phyloP scores from a whole-genome alignment of 2,329 filamentous ascomycete species.

The Ophiocordyceps polyrhachis-furcata region DNA sequence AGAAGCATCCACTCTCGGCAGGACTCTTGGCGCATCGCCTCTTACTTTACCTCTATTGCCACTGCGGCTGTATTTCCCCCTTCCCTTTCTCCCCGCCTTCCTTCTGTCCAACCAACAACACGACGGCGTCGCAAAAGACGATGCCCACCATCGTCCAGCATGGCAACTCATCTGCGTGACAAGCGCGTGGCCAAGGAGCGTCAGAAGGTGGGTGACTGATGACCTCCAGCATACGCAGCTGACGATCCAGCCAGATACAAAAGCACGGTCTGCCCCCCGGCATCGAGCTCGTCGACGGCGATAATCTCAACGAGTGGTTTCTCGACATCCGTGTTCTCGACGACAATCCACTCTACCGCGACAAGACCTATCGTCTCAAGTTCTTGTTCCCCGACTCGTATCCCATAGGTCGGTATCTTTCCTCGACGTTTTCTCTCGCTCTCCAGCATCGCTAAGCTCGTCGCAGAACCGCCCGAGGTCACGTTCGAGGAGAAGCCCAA shows the following conservation, averaged over 20 bases:
- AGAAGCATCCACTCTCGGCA: neutral
- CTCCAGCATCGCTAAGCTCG: neutral
- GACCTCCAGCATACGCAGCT: neutral
- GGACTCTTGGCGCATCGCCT: neutral
- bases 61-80: neutral
- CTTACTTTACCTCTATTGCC: neutral
- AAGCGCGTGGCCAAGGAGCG: constrained; percentile 12
- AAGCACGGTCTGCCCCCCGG: constrained; percentile 39
- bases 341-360: constrained; percentile 69
- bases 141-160: constrained; percentile 2
- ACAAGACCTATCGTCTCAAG: constrained; percentile 65
- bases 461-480: constrained; percentile 78
- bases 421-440: neutral
- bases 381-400: constrained; percentile 74
- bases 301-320: constrained; percentile 58
- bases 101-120: neutral
- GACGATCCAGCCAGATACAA: constrained; percentile 24
- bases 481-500: constrained; percentile 53
- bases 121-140: neutral
- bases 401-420: constrained; percentile 55
- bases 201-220: constrained; percentile 8
- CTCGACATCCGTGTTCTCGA: constrained; percentile 88
- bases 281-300: constrained; percentile 68
- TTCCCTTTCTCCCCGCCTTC: neutral
- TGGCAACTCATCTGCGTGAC: constrained; percentile 10